Conservation (phyloP, 306 rosid species). For the Quercus suber region DNA sequence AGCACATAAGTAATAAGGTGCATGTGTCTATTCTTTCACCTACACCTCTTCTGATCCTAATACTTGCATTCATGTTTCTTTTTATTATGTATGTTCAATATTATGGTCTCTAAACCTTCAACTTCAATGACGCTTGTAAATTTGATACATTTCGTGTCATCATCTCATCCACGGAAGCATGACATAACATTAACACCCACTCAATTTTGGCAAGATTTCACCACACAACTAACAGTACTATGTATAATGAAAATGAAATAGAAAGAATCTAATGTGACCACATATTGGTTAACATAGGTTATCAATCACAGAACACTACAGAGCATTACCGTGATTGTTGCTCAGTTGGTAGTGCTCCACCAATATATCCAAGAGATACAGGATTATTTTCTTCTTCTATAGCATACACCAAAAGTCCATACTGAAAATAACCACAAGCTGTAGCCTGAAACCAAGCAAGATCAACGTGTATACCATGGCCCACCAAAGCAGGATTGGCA, state of each 20-base stretch:
- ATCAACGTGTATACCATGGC: constrained; percentile 68
- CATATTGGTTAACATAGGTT: not conserved
- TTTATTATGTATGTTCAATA: not conserved
- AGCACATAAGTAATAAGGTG: not conserved
- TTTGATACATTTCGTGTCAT: not conserved
- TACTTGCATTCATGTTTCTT: not conserved
- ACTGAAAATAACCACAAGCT: constrained; percentile 83
- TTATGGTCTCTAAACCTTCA: not conserved
- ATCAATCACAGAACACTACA: not conserved
- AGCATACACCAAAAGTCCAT: constrained; percentile 78
- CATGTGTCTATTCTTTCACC: too few species aligned
- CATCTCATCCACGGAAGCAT: not conserved
- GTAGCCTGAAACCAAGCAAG: constrained; percentile 94
- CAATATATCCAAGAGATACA: constrained; percentile 36
- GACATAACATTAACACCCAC: not conserved
- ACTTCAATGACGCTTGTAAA: not conserved
- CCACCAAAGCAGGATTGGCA: constrained; percentile 83
- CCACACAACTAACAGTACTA: not conserved
- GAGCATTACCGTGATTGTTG: constrained; percentile 62
- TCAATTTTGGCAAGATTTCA: not conserved
- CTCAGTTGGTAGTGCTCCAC: constrained; percentile 43
- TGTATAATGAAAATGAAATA: not conserved
- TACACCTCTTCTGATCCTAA: too few species aligned
- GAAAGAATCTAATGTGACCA: not conserved
- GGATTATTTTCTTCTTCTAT: constrained; percentile 44